These are phyloP conservation scores for Nemania sp. DNA, from an alignment of 2,329 filamentous ascomycete species.

Conservation along the genomic window DNA sequence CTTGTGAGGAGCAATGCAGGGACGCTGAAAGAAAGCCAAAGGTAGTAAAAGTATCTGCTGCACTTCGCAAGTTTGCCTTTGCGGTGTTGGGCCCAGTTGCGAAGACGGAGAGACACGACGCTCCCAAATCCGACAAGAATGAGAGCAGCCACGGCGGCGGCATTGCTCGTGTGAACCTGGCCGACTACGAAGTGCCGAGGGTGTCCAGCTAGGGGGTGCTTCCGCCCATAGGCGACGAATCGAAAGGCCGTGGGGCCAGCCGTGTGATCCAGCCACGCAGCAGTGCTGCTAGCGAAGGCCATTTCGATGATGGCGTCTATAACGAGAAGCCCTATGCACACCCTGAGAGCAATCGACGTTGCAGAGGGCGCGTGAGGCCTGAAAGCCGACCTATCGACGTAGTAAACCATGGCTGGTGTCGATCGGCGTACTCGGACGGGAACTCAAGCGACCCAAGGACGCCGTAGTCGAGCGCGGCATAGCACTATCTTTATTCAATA, in stretches of 20 bases:
- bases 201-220: conserved; percentile 47
- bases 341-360: conserved; percentile 39
- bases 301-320: conserved; percentile 56
- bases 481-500: not conserved
- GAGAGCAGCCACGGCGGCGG: conserved; percentile 55
- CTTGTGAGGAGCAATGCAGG: conserved; percentile 54
- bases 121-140: conserved; percentile 53
- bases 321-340: conserved; percentile 51
- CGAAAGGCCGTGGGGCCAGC: conserved; percentile 46
- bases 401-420: conserved; percentile 19
- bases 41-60: conserved; percentile 47
- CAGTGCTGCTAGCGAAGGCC: conserved; percentile 54
- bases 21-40: conserved; percentile 52
- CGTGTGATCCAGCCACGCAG: conserved; percentile 53
- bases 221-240: conserved; percentile 43
- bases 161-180: conserved; percentile 58
- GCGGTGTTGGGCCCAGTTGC: conserved; percentile 43
- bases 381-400: not conserved
- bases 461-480: not conserved
- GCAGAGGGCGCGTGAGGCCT: not conserved
- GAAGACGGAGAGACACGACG: conserved; percentile 49
- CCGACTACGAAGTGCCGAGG: conserved; percentile 53
- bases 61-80: conserved; percentile 25
- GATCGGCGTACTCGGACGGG: not conserved
- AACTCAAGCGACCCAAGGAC: not conserved